phyloP scores from a whole-genome alignment of 805 yeast genomes.

The Brettanomyces naardenensis region DNA sequence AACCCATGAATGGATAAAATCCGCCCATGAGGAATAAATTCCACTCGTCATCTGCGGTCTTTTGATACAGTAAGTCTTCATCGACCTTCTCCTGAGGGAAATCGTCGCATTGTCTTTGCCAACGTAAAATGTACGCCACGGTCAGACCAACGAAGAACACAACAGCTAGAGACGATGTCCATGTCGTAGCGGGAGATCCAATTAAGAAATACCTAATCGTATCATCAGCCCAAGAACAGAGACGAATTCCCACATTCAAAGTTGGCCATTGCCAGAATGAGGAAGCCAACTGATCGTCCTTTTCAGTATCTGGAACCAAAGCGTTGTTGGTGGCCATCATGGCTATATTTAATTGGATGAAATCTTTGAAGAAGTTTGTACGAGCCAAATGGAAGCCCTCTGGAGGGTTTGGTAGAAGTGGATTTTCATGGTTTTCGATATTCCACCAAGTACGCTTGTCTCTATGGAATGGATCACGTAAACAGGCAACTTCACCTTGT shows the following conservation, averaged over 20 bases:
- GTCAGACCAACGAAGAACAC: conserved; percentile 41
- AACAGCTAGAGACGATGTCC: conserved; percentile 61
- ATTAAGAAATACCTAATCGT: conserved; percentile 56
- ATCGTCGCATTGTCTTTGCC: conserved; percentile 74
- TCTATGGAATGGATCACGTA: conserved; percentile 53
- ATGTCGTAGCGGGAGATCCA: conserved; percentile 74
- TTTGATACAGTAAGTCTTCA: not conserved
- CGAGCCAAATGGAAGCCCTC: conserved; percentile 60
- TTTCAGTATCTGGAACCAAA: conserved; percentile 69
- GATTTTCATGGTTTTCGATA: conserved; percentile 62
- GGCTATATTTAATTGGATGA: conserved; percentile 66
- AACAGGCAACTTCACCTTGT: conserved; percentile 85
- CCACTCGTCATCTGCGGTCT: conserved; percentile 5
- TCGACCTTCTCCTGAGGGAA: conserved; percentile 31
- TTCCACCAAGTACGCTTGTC: conserved; percentile 91
- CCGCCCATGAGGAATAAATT: conserved; percentile 51
- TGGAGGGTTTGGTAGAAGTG: conserved; percentile 49
- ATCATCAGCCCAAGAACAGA: conserved; percentile 63
- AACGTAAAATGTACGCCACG: conserved; percentile 50
- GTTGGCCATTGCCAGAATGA: conserved; percentile 87
- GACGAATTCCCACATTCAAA: conserved; percentile 64
- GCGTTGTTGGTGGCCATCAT: conserved; percentile 88
- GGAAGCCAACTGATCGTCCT: conserved; percentile 63
- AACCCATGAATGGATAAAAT: conserved; percentile 78
- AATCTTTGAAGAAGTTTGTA: conserved; percentile 71